Base-by-base conservation (phyloP, 306 rosid genomes). In the Dryas alaskensis region DNA sequence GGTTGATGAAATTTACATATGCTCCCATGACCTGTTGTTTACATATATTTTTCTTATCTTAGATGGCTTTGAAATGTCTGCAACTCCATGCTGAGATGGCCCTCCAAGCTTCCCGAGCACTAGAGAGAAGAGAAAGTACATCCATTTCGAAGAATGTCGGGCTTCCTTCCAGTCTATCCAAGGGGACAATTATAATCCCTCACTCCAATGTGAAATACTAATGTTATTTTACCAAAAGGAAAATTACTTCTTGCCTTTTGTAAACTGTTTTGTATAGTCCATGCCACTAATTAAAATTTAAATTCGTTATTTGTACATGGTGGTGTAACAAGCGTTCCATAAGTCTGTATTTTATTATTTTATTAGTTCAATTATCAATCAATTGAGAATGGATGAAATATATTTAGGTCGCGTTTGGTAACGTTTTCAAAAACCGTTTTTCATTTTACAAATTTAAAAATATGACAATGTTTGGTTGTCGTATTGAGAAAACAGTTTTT, bases 11-110 rank as follows among this genome's bases (percentile, higher is more conserved):
- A 59, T 27, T 22, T 57, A 22, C 61, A 31, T 59, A 13, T 59
- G 43, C 31, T 16, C 40, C 63, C 64, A 5, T 59, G 16, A 70
- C 42, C 48, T 42, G 61, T 39, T n/a, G 22, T 3, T 45, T 60
- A n/a, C 44, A 12, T 50, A 19, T 44, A 11, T 43, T 10, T 25
- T 52, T 37, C 49, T 60, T 7, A 6, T 77, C 22, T 64, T 61
- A 91, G 97, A 91, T 89, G 95, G 98, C 97, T 70, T 74, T 88
- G 88, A 80, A 85, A 75, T 91, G 97, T 77, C 80, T 91, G 52
- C 95, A 87, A 86, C 95, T 94, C 61, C 97, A 94, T 73, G 88
- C 95, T 5, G 98, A 94, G 85, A 88, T 94, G 97, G 98, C 98
- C 60, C 97, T 91, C 76, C 98, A 87, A 83, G 88, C 98, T 67